A percentile compares a stretch with the other conserved stretches of the same genome.
phyloP scores from a whole-genome alignment of 139 green algal genomes.

The Micractinium conductrix region DNA sequence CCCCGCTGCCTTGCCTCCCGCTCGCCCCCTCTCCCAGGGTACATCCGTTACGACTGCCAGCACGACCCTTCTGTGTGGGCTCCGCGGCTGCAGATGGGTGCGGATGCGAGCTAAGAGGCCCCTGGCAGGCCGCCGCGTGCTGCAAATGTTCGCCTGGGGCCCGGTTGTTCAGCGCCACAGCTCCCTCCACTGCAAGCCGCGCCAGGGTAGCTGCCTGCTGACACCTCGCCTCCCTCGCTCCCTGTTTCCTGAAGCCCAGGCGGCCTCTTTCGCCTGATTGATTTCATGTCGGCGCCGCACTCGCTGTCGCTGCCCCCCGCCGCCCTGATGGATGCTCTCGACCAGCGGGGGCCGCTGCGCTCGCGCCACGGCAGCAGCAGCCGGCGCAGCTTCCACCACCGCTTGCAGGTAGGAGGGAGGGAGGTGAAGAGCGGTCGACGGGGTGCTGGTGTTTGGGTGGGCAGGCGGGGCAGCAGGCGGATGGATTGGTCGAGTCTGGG shows the following conservation, averaged over 20 bases:
- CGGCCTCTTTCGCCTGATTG: slow-evolving; percentile 9
- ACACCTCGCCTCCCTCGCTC: neutral
- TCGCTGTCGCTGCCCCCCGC: neutral
- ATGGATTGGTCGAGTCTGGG: too few species aligned
- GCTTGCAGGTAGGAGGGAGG: too few species aligned
- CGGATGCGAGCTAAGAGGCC: neutral
- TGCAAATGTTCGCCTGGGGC: neutral
- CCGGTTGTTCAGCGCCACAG: too few species aligned
- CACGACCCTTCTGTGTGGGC: slow-evolving; percentile 3
- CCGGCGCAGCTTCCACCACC: neutral
- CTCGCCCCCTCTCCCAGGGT: neutral
- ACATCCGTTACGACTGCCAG: slow-evolving; percentile 18
- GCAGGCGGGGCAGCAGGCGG: too few species aligned
- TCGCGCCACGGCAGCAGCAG: neutral
- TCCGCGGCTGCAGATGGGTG: slow-evolving; percentile 11
- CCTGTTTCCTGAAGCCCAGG: neutral
- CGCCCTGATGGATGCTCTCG: neutral
- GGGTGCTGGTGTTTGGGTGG: too few species aligned
- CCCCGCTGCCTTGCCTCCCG: neutral
- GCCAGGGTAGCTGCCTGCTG: too few species aligned
- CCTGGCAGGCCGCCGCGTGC: neutral
- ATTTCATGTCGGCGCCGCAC: neutral
- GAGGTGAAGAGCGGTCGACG: too few species aligned
- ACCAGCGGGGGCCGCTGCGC: neutral
- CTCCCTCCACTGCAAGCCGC: neutral